These are phyloP conservation scores for Phytophthora litchii DNA, from an alignment of 352 stramenopile genomes.

Conservation along the genomic window DNA sequence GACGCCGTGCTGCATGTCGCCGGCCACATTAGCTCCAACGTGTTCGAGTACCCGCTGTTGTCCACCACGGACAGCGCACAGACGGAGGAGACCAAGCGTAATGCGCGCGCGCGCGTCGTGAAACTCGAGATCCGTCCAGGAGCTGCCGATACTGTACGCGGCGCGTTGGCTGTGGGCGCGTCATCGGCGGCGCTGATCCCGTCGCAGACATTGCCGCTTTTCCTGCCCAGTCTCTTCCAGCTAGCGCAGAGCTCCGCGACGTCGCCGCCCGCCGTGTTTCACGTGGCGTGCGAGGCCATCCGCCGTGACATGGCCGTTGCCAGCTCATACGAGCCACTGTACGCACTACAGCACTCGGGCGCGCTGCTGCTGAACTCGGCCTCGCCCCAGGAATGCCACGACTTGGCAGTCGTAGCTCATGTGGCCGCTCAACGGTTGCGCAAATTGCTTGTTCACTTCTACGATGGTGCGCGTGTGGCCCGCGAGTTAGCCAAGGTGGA, in stretches of 20 bases:
- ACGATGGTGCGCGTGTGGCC: conserved; percentile 72
- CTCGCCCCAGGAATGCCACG: conserved; percentile 76
- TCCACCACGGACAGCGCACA: conserved; percentile 8
- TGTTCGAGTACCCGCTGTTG: conserved; percentile 72
- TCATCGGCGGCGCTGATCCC: conserved; percentile 58
- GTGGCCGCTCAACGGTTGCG: conserved; percentile 62
- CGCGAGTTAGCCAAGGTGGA: conserved; percentile 68
- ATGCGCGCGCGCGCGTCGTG: conserved; percentile 56
- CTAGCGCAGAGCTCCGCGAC: conserved; percentile 46
- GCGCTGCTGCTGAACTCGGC: conserved; percentile 75
- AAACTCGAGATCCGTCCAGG: conserved; percentile 65
- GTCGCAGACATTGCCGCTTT: conserved; percentile 78
- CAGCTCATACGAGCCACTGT: conserved; percentile 68
- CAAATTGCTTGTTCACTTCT: conserved; percentile 83
- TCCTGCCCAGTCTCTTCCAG: conserved; percentile 73
- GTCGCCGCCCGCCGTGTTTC: conserved; percentile 51
- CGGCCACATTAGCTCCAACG: conserved; percentile 58
- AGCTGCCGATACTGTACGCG: conserved; percentile 61
- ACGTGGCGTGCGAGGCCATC: conserved; percentile 66
- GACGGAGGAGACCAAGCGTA: conserved; percentile 18
- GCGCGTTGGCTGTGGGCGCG: conserved; percentile 60
- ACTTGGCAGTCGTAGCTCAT: conserved; percentile 78
- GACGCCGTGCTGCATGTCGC: conserved; percentile 65
- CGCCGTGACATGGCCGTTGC: conserved; percentile 59
- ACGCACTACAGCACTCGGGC: conserved; percentile 73